Conservation (phyloP, 164 flowering plant genomes). For the Vitis riparia region DNA sequence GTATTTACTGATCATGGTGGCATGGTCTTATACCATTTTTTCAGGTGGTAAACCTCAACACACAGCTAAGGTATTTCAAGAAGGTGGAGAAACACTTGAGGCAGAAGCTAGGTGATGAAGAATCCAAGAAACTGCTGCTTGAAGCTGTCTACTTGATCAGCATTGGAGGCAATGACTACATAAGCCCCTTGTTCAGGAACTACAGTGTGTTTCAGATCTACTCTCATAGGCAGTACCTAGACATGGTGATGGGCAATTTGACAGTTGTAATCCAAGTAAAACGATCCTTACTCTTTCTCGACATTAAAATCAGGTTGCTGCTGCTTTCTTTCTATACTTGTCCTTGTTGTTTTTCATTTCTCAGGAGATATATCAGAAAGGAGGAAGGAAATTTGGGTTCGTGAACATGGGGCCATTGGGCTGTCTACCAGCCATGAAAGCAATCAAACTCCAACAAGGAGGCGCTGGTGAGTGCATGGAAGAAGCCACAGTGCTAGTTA, state of each 20-base stretch:
- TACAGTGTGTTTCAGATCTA: background rate
- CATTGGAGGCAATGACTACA: constrained; percentile 33
- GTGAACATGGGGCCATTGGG: no score
- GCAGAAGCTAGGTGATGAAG: constrained; percentile 17
- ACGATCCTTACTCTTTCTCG: no score
- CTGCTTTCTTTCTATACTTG: background rate
- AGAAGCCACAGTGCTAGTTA: background rate
- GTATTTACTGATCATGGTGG: no score
- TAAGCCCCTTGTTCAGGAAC: background rate
- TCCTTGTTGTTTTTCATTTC: background rate
- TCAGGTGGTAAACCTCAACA: constrained; percentile 16
- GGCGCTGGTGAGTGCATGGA: no score
- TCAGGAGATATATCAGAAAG: constrained; percentile 17
- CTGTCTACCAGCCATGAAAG: no score
- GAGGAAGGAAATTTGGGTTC: background rate
- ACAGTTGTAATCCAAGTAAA: constrained; percentile 17
- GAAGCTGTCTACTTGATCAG: constrained; percentile 25
- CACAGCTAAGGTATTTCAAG: constrained; percentile 21
- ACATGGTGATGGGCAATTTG: constrained; percentile 23
- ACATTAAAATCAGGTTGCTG: no score
- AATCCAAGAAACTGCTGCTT: constrained; percentile 17
- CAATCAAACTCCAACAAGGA: no score
- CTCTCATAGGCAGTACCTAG: constrained; percentile 4
- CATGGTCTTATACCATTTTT: background rate
- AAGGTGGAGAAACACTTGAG: constrained; percentile 12